phyloP scores from a whole-genome alignment of 257 asterid species.

The Solanum paucissectum region DNA sequence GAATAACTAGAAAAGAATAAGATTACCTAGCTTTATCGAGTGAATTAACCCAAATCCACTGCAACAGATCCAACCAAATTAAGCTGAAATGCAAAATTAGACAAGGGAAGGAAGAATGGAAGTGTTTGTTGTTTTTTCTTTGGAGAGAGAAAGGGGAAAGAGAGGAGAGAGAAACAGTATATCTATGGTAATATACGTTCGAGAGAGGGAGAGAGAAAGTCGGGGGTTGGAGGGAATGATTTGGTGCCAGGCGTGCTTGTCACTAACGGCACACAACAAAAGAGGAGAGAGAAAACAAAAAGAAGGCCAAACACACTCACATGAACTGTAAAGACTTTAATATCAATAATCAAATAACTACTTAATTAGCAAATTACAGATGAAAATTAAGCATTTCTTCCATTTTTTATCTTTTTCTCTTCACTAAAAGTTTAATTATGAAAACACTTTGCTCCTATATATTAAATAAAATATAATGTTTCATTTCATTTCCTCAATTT shows the following conservation, averaged over 20 bases:
- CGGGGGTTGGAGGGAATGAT: conserved; percentile 42
- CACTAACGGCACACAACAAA: conserved; percentile 45
- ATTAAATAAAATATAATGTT: not conserved
- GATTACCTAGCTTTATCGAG: not conserved
- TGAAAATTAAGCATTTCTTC: not conserved
- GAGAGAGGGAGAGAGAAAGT: conserved; percentile 10
- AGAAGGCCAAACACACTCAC: not conserved
- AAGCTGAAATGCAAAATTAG: not conserved
- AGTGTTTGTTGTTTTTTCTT: not conserved
- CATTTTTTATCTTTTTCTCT: not conserved
- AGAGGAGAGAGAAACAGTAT: conserved; percentile 11
- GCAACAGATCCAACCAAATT: conserved; percentile 38
- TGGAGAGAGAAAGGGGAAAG: conserved; percentile 8
- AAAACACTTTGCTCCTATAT: not conserved
- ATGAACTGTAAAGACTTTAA: not conserved
- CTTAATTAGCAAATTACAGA: not conserved
- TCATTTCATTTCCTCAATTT: not conserved
- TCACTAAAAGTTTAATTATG: not conserved
- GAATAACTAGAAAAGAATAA: not conserved
- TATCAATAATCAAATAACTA: not conserved
- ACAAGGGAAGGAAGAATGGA: not conserved
- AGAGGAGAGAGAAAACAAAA: not conserved
- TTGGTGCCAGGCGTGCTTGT: conserved; percentile 76
- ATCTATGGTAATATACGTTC: conserved; percentile 4
- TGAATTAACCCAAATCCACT: not conserved